These are phyloP conservation scores for Cyclotella baltica DNA, from an alignment of 108 stramenopile species.

Conservation along the genomic window DNA sequence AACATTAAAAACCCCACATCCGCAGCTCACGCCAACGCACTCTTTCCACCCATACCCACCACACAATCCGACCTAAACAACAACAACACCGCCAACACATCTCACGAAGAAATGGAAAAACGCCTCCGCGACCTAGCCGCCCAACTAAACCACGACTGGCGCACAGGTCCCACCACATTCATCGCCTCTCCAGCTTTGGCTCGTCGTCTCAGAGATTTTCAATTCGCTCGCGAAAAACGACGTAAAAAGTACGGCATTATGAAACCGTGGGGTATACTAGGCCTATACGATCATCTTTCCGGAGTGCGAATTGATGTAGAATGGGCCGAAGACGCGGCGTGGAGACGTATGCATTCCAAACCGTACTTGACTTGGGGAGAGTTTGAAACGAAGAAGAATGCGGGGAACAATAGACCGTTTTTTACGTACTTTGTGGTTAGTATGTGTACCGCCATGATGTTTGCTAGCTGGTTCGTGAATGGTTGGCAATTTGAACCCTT, in stretches of 20 bases:
- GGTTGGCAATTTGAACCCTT: conserved; percentile 87
- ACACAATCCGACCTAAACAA: conserved; percentile 4
- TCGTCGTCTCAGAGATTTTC: conserved; percentile 54
- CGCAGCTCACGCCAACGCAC: conserved; percentile 54
- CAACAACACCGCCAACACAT: too few relatives aligned
- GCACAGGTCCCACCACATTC: conserved; percentile 54
- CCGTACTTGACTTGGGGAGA: conserved; percentile 86
- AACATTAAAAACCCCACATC: conserved; percentile 13
- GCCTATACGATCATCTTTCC: conserved; percentile 84
- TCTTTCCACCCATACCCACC: conserved; percentile 13
- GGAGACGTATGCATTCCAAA: conserved; percentile 71
- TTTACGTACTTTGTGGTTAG: conserved; percentile 77
- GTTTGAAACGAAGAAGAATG: conserved; percentile 74
- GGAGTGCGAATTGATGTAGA: conserved; percentile 81
- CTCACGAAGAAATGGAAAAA: conserved; percentile 76
- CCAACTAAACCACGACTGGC: conserved; percentile 79
- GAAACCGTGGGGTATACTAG: conserved; percentile 83
- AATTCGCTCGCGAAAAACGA: conserved; percentile 69
- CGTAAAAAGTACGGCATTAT: conserved; percentile 49
- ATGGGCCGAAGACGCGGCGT: conserved; percentile 93
- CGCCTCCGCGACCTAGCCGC: conserved; percentile 82
- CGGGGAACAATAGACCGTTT: conserved; percentile 72
- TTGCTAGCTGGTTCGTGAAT: conserved; percentile 80
- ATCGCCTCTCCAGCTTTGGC: conserved; percentile 79
- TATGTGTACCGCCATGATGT: conserved; percentile 70